Base-by-base conservation (phyloP, 1,139 yeast genomes). In the Chernovozyma aurita region DNA sequence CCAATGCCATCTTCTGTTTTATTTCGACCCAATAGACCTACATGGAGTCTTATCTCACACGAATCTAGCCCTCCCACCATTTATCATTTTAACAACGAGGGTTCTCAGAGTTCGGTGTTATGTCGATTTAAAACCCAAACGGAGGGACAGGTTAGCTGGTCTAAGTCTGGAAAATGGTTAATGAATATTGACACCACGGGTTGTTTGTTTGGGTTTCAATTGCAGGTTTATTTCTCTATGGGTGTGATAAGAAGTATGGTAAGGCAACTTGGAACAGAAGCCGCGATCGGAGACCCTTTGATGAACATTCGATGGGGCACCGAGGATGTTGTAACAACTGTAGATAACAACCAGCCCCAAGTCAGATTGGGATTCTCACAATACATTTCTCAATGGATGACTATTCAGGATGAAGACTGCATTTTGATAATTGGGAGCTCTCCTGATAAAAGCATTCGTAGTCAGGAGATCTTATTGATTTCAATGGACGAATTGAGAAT, bases 121-220 rank as follows among this genome's bases (percentile, higher is more conserved):
- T 53, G 55, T 30, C 41, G 52, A 9, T 50, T 55, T 35, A 45
- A 47, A 28, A 42, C 61, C 6, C 56, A 59, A 16, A 36, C 53
- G 1, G 37, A 41, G 2, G 55, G 61, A 4, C 38, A 44, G n/a
- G 28, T 58, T 6, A 15, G 38, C 21, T 68, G 73, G 73, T 57
- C 68, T 0, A 36, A 43, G 2, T 51, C 60, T 1, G 72, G 73
- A 0, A 55, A 54, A 24, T 68, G 72, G 71, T 42, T 67, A 5
- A 45, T 52, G 29, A 45, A 55, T 32, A 61, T 65, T 36, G 55
- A 55, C 40, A 46, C 42, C 24, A 39, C 37, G 3, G 60, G 54
- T 30, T 34, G 39, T 18, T 46, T 66, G 13, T 57, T 48, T 38
- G 72, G 71, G 9, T 64, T 55, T 42, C 46, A 48, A 12, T 42